Conservation (phyloP, 2,329 filamentous ascomycete genomes). For the Shiraia bambusicola region DNA sequence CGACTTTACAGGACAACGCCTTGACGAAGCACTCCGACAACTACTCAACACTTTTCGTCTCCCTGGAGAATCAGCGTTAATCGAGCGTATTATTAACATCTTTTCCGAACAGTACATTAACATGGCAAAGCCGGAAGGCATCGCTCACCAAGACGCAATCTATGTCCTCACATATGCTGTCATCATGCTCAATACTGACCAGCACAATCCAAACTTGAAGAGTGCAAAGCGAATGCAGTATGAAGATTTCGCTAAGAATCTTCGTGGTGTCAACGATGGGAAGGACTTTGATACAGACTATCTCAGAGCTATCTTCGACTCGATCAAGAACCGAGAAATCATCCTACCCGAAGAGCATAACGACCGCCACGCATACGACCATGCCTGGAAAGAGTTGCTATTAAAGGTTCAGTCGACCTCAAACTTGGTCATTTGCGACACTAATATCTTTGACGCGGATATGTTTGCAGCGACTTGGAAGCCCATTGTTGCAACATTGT, state of each 20-base stretch:
- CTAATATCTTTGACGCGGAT: constrained; percentile 93
- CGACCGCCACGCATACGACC: constrained; percentile 93
- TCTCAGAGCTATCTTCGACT: constrained; percentile 82
- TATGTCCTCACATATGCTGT: constrained; percentile 94
- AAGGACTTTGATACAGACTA: constrained; percentile 83
- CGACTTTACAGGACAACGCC: constrained; percentile 80
- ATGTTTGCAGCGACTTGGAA: constrained; percentile 98
- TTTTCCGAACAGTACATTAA: constrained; percentile 85
- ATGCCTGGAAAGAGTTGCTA: constrained; percentile 93
- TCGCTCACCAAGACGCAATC: constrained; percentile 82
- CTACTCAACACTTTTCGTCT: constrained; percentile 91
- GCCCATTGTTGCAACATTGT: constrained; percentile 89
- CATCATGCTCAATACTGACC: constrained; percentile 96
- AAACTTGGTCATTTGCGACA: constrained; percentile 75
- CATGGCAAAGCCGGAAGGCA: constrained; percentile 67
- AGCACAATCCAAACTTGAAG: constrained; percentile 90
- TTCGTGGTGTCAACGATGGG: constrained; percentile 85
- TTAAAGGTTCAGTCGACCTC: constrained; percentile 78
- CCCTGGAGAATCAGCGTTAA: constrained; percentile 88
- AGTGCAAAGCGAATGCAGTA: constrained; percentile 78
- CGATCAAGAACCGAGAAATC: constrained; percentile 90
- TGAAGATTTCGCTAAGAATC: constrained; percentile 79
- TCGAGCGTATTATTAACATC: constrained; percentile 84
- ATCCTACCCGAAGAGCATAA: constrained; percentile 97
- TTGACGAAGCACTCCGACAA: constrained; percentile 85